These are phyloP conservation scores for Sugiyamaella mastotermitis DNA, from an alignment of 805 yeast genomes.

Conservation along the genomic window DNA sequence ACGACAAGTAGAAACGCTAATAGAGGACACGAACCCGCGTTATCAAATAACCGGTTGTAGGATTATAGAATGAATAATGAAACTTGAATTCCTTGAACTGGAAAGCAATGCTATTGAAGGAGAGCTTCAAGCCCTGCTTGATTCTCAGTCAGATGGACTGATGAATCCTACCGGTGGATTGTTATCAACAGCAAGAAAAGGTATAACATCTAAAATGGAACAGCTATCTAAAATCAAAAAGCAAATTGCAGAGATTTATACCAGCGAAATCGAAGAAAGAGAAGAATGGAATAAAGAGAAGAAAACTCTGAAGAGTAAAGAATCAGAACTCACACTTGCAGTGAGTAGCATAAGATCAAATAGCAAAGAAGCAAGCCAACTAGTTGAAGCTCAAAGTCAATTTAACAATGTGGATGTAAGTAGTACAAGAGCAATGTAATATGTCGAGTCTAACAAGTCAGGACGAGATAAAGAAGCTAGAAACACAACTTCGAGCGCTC, in stretches of 20 bases:
- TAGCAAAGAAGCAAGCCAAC: too few relatives aligned
- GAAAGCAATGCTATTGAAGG: constrained; percentile 8
- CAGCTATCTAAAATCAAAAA: constrained; percentile 11
- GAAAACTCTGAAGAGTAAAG: constrained; percentile 2
- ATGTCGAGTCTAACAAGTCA: constrained; percentile 1
- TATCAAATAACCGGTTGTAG: too few relatives aligned
- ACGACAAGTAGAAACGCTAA: too few relatives aligned
- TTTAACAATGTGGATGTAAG: too few relatives aligned
- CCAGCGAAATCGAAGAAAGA: constrained; percentile 5
- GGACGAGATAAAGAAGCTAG: constrained; percentile 17
- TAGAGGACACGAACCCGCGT: too few relatives aligned
- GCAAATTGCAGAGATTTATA: constrained; percentile 11
- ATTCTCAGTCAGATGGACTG: constrained; percentile 19
- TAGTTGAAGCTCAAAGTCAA: too few relatives aligned
- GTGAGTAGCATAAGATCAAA: too few relatives aligned
- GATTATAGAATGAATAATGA: too few relatives aligned
- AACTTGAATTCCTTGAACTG: constrained; percentile 3
- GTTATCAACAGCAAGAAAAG: constrained; percentile 13
- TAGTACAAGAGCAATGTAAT: too few relatives aligned
- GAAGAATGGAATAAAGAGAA: constrained; percentile 9
- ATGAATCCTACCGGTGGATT: constrained; percentile 9
- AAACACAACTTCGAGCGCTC: constrained; percentile 11
- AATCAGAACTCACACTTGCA: too few relatives aligned
- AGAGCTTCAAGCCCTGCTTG: constrained; percentile 15
- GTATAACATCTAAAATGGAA: constrained; percentile 14